These are phyloP conservation scores for Eucalyptus marginata DNA, from an alignment of 345 rosid genomes.

Conservation along the genomic window DNA sequence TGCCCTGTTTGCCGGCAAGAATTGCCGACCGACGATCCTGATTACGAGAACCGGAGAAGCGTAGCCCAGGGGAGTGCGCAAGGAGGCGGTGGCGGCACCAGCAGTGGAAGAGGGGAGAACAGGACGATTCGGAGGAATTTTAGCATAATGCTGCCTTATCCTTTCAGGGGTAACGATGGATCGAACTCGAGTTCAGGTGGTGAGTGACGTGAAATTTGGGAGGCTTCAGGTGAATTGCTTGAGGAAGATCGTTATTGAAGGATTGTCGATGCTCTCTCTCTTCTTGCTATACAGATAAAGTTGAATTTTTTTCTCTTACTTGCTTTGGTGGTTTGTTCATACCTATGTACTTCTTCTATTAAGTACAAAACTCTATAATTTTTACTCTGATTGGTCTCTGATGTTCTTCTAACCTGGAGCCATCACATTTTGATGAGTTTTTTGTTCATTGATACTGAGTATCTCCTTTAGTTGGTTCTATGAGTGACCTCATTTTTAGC, in stretches of 20 bases:
- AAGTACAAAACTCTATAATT: not conserved
- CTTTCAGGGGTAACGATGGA: slow-evolving; percentile 7
- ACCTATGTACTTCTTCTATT: not conserved
- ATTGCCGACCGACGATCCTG: slow-evolving; percentile 37
- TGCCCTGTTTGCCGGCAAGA: slow-evolving; percentile 45
- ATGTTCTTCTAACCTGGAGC: not conserved
- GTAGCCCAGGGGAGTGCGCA: not conserved
- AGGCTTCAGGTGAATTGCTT: not conserved
- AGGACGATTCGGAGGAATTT: slow-evolving; percentile 17
- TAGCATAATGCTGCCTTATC: slow-evolving; percentile 22
- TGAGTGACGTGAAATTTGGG: not conserved
- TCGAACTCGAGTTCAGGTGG: not conserved
- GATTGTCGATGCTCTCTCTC: not conserved
- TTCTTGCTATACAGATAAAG: not conserved
- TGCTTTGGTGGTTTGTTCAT: not conserved
- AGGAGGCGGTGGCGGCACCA: not conserved
- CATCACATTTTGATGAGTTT: not conserved
- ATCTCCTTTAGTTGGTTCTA: not conserved
- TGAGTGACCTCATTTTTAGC: not conserved
- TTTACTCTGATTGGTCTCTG: not conserved
- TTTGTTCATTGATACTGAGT: not conserved
- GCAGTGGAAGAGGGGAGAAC: not conserved
- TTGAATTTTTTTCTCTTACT: not conserved
- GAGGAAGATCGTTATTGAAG: not conserved
- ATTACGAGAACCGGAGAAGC: slow-evolving; percentile 12